Evolutionary conservation across 495 filamentous ascomycete species (phyloP), one percentile per base, ranked within the genome.

Genomic region (Penicillium steckii): DNA sequence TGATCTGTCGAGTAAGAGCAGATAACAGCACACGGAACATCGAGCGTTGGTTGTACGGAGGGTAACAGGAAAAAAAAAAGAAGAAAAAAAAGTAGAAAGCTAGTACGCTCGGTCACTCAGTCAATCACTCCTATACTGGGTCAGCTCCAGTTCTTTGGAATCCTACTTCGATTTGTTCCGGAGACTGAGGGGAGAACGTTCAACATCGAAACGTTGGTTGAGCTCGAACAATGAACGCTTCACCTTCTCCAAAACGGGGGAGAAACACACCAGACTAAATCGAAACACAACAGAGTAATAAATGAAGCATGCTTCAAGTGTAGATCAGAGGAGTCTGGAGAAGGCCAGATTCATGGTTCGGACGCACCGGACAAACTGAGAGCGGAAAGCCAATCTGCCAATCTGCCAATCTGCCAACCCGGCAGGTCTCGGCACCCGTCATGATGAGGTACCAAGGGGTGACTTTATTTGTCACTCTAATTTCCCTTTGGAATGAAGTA

Each of bases 1-100:
- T 64, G 70, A 75, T 69, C 66, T 61, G 60, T 60, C 63, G 63
- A 57, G 50, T 56, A 56, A 44, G 53, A 47, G 42, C 42, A 48
- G 26, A 23, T 50, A 45, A 46, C 48, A 49, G 30, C 50, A 46
- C 48, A 44, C 50, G 44, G 57, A 24, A 56, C 63, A 66, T 66
- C 38, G 62, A 61, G 32, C 48, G 57, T 35, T 44, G 37, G 15
- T 40, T 45, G 37, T n/a, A n/a, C n/a, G n/a, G n/a, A n/a, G n/a
- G n/a, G n/a, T n/a, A n/a, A n/a, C n/a, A n/a, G n/a, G n/a, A n/a
- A n/a, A n/a, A n/a, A n/a, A n/a, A n/a, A n/a, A n/a, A n/a, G n/a
- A n/a, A n/a, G 33, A 18, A 15, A 18, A 37, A 37, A 37, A 17
- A 2, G 13, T 37, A 17, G 15, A n/a, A n/a, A n/a, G n/a, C n/a